Conservation (phyloP, 305 asterid genomes). For the Solanum chacoense region DNA sequence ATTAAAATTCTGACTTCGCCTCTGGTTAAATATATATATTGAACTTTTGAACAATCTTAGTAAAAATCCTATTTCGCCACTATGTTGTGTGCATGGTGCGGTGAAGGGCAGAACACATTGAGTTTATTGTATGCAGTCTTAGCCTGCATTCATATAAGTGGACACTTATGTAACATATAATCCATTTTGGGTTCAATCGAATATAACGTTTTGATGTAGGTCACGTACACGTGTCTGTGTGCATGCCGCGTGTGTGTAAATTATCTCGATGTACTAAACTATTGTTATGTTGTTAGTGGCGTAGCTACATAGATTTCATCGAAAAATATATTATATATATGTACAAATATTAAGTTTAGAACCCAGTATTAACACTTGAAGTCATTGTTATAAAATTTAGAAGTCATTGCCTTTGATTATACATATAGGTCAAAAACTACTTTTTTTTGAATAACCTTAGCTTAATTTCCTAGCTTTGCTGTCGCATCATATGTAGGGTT, state of each 20-base stretch:
- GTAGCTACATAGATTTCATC: neutral
- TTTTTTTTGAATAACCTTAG: neutral
- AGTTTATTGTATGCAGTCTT: neutral
- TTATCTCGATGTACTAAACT: neutral
- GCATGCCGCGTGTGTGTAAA: neutral
- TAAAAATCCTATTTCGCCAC: neutral
- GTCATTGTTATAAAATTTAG: neutral
- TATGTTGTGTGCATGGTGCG: neutral
- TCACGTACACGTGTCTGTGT: neutral
- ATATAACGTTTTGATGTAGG: neutral
- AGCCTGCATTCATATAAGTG: neutral
- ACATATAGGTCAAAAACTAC: neutral
- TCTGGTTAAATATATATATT: no score
- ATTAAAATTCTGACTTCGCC: neutral
- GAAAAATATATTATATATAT: neutral
- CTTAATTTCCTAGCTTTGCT: neutral
- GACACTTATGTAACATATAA: neutral
- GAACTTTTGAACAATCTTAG: neutral
- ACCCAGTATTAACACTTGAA: neutral
- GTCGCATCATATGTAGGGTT: neutral
- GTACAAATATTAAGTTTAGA: no score
- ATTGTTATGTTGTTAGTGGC: neutral
- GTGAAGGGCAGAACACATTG: neutral
- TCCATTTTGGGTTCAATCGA: neutral
- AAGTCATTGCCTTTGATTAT: neutral